Percentiles rank a stretch among this genome's conserved stretches.
phyloP scores from a whole-genome alignment of 257 asterid genomes.

The Nicotiana benthamiana region DNA sequence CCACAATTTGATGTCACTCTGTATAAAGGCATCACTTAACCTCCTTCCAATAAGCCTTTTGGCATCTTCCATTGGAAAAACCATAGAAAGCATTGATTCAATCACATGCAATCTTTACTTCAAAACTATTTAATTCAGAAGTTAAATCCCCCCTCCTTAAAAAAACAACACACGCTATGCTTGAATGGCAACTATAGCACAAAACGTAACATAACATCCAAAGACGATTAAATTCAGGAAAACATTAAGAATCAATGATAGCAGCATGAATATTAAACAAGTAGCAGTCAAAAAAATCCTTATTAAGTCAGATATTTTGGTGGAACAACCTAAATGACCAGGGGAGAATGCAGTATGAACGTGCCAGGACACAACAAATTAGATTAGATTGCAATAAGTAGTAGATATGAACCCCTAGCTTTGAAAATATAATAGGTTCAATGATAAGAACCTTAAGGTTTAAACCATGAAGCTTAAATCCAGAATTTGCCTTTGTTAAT shows the following conservation, averaged over 20 bases:
- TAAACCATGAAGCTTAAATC: no score
- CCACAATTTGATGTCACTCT: conserved; percentile 19
- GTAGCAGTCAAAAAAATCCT: background rate
- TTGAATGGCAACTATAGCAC: background rate
- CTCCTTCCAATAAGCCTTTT: conserved; percentile 19
- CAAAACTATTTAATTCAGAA: background rate
- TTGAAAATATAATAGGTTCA: no score
- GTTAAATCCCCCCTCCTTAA: no score
- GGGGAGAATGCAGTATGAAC: no score
- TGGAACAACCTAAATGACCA: background rate
- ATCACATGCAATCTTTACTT: background rate
- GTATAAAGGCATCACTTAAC: conserved; percentile 12
- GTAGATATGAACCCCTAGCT: no score
- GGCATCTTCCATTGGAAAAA: conserved; percentile 9
- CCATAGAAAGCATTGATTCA: conserved; percentile 3
- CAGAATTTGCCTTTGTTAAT: no score
- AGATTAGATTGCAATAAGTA: no score
- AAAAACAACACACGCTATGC: background rate
- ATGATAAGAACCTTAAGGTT: no score
- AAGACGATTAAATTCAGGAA: background rate
- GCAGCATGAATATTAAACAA: background rate
- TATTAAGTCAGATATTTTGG: background rate
- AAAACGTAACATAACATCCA: background rate
- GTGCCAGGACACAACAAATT: no score
- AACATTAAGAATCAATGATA: background rate